A percentile compares a stretch with the other conserved stretches of the same genome.
Conservation (phyloP, 2,329 filamentous ascomycete genomes). For the Rutstroemia sp. region DNA sequence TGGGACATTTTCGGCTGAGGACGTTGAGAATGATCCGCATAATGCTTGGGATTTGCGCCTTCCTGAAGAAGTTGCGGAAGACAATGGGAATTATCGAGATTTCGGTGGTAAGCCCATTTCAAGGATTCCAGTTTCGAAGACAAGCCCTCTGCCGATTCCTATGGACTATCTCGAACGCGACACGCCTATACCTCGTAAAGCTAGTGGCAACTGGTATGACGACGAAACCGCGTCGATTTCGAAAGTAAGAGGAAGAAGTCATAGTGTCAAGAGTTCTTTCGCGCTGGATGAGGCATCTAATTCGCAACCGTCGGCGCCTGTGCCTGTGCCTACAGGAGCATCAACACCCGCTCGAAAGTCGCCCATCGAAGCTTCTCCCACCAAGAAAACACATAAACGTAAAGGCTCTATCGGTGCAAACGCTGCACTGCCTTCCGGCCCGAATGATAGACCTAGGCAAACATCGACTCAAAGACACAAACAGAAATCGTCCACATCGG, state of each 20-base stretch:
- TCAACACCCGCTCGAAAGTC: constrained; percentile 29
- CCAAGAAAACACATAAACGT: constrained; percentile 35
- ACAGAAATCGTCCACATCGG: constrained; percentile 49
- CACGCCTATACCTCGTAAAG: constrained; percentile 55
- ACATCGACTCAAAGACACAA: constrained; percentile 40
- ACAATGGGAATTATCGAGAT: constrained; percentile 46
- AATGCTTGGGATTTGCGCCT: constrained; percentile 65
- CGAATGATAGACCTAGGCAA: constrained; percentile 13
- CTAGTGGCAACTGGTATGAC: constrained; percentile 42
- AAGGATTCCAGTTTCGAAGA: constrained; percentile 78
- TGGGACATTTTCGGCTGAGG: constrained; percentile 34
- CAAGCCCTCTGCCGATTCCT: constrained; percentile 70
- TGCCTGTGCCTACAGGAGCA: constrained; percentile 32
- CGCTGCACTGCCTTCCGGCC: neutral
- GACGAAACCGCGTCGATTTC: constrained; percentile 50
- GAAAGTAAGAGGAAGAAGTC: constrained; percentile 63
- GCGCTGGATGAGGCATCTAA: constrained; percentile 42
- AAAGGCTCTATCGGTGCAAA: constrained; percentile 16
- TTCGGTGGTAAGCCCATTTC: constrained; percentile 58
- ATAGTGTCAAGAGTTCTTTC: constrained; percentile 44
- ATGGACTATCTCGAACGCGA: constrained; percentile 67
- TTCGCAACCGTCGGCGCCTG: constrained; percentile 16
- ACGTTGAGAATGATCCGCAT: constrained; percentile 34
- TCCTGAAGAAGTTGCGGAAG: constrained; percentile 68
- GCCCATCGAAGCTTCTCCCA: constrained; percentile 44